Evolutionary conservation across 441 rosid species (phyloP).

Genomic region (Gossypium gossypioides): DNA sequence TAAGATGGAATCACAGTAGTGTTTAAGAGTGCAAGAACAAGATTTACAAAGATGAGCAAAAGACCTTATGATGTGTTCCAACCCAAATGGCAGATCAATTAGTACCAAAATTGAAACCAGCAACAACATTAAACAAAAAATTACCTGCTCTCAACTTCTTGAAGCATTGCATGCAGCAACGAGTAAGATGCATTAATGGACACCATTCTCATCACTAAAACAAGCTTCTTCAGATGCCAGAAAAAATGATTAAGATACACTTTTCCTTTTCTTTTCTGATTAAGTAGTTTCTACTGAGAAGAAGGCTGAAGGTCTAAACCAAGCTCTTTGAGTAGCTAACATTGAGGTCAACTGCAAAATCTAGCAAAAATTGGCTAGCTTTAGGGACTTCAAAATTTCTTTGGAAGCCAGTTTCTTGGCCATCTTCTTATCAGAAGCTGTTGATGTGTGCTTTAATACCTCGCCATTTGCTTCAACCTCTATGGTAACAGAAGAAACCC

Average conservation of each 20-base stretch:
- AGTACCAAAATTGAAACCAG: neutral
- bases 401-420: conserved; percentile 52
- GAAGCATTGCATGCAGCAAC: neutral
- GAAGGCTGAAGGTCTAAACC: neutral
- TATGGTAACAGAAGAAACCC: conserved; percentile 25
- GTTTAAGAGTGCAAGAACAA: neutral
- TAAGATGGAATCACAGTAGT: neutral
- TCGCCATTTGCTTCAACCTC: conserved; percentile 47
- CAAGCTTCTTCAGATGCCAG: neutral
- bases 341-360: neutral
- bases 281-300: neutral
- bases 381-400: conserved; percentile 45
- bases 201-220: neutral
- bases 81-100: neutral
- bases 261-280: neutral
- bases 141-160: neutral
- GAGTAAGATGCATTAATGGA: neutral
- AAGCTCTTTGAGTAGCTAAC: neutral
- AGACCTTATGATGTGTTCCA: neutral
- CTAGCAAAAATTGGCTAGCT: conserved; percentile 10
- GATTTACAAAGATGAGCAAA: neutral
- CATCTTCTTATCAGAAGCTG: conserved; percentile 34
- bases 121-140: neutral
- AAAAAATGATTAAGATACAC: neutral
- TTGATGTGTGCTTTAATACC: conserved; percentile 26